Percentiles rank a stretch among this genome's conserved stretches.
Evolutionary conservation across 2,329 filamentous ascomycete species (phyloP).

Genomic region (Penicillium italicum): DNA sequence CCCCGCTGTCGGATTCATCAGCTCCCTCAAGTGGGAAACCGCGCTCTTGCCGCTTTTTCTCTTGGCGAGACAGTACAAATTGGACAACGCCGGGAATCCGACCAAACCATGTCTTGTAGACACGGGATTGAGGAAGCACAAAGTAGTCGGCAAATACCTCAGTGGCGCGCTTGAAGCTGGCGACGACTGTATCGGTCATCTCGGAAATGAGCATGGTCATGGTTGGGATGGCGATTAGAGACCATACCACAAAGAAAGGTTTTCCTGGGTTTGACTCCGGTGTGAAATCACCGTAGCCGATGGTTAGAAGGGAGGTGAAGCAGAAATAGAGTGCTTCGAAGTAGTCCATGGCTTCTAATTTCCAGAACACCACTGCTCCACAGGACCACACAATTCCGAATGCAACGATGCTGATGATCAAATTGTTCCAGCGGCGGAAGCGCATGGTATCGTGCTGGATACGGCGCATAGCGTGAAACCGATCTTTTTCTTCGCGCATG

Average conservation of each 20-base stretch:
- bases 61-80: conserved; percentile 39
- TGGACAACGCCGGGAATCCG: conserved; percentile 43
- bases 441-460: conserved; percentile 65
- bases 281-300: conserved; percentile 79
- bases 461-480: conserved; percentile 76
- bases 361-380: conserved; percentile 73
- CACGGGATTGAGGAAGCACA: conserved; percentile 59
- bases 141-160: conserved; percentile 62
- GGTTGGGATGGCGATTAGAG: conserved; percentile 75
- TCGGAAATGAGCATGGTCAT: conserved; percentile 84
- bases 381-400: conserved; percentile 76
- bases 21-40: conserved; percentile 48
- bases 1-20: conserved; percentile 16
- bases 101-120: conserved; percentile 52
- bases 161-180: conserved; percentile 60
- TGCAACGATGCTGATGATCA: conserved; percentile 63
- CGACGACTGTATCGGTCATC: conserved; percentile 77
- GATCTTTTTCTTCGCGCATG: conserved; percentile 62
- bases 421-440: conserved; percentile 70
- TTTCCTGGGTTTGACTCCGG: conserved; percentile 75
- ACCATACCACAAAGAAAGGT: conserved; percentile 93
- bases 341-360: conserved; percentile 59
- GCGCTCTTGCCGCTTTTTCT: conserved; percentile 45
- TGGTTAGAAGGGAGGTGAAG: conserved; percentile 77
- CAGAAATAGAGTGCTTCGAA: conserved; percentile 82